phyloP scores from a whole-genome alignment of 352 stramenopile species.

The Pythium brassicae region DNA sequence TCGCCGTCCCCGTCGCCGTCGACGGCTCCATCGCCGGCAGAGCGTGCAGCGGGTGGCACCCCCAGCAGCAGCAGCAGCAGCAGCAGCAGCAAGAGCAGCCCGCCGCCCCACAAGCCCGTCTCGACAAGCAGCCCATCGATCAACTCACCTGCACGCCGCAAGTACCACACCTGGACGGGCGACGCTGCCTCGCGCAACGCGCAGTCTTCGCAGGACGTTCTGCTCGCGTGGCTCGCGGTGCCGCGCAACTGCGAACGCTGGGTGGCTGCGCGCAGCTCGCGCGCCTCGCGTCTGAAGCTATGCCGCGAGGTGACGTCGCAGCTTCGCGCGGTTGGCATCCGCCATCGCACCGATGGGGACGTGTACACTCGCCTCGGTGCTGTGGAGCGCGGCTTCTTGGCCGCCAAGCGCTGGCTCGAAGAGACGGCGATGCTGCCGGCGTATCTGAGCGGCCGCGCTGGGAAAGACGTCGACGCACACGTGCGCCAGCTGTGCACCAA shows the following conservation, averaged over 20 bases:
- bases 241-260: conserved; percentile 28
- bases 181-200: conserved; percentile 7
- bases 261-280: neutral
- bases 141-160: neutral
- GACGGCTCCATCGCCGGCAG: too few relatives aligned
- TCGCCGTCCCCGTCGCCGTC: too few relatives aligned
- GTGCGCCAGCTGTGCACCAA: conserved; percentile 13
- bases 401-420: conserved; percentile 20
- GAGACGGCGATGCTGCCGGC: conserved; percentile 14
- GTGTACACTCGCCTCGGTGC: conserved; percentile 8
- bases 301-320: conserved; percentile 12
- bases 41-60: too few relatives aligned
- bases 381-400: conserved; percentile 15
- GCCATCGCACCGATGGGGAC: conserved; percentile 12
- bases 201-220: conserved; percentile 21
- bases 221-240: conserved; percentile 27
- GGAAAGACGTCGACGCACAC: conserved; percentile 11
- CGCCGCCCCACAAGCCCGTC: neutral
- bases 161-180: conserved; percentile 7
- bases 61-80: neutral
- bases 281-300: conserved; percentile 1
- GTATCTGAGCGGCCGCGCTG: conserved; percentile 7
- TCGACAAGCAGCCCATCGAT: neutral
- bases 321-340: conserved; percentile 9
- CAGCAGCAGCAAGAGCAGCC: neutral